A percentile compares a stretch with the other conserved stretches of the same genome.
phyloP scores from a whole-genome alignment of 192 early-diverging fungal species.

The Lunasporangiospora selenospora region DNA sequence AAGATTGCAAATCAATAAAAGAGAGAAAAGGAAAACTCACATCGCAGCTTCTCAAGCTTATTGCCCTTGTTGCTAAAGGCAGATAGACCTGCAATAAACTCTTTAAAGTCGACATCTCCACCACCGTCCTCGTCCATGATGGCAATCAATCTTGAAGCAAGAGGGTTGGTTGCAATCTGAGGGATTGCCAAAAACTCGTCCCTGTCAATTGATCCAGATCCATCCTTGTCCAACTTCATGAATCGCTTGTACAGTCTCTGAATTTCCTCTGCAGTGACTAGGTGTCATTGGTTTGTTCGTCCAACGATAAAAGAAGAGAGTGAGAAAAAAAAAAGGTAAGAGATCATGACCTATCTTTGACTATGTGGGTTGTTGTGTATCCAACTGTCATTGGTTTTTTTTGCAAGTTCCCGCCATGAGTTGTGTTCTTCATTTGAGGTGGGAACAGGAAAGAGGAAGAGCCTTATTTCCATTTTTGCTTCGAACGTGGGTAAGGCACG shows the following conservation, averaged over 20 bases:
- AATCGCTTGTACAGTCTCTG: constrained; percentile 99
- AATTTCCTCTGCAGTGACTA: constrained; percentile 93
- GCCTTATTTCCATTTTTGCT: no score
- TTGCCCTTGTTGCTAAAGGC: constrained; percentile 96
- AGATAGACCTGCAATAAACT: constrained; percentile 95
- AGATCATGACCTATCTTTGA: no score
- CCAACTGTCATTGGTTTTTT: no score
- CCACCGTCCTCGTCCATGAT: constrained; percentile 98
- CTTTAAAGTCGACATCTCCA: constrained; percentile 99
- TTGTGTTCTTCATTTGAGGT: no score
- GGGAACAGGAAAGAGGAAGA: no score
- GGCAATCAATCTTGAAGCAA: constrained; percentile 93
- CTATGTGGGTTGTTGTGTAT: no score
- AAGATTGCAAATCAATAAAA: neutral
- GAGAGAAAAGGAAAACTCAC: constrained; percentile 55
- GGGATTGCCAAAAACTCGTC: constrained; percentile 97
- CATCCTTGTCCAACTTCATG: constrained; percentile 97
- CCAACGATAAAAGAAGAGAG: neutral
- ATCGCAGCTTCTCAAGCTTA: constrained; percentile 94
- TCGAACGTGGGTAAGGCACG: no score
- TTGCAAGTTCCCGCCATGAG: no score
- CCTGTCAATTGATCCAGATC: constrained; percentile 95
- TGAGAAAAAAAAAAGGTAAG: no score
- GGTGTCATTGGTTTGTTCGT: neutral
- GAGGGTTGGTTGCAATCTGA: constrained; percentile 97